Percentiles rank a stretch among this genome's conserved stretches.
Conservation (phyloP, 2,329 filamentous ascomycete genomes). For the Alternaria novae-zelandiae region DNA sequence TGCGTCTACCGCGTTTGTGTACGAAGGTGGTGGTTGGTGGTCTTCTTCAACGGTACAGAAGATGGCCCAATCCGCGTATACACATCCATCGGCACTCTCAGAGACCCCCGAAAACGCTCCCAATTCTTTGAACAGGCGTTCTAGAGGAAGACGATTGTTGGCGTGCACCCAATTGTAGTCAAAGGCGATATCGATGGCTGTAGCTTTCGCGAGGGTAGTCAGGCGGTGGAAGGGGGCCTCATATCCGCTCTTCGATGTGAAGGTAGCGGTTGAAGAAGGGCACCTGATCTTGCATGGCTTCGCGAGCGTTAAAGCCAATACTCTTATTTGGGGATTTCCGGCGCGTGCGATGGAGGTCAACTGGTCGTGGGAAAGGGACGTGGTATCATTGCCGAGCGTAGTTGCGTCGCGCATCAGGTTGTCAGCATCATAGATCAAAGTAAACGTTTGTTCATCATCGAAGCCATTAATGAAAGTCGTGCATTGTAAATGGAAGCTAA, state of each 20-base stretch:
- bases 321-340: conserved; percentile 16
- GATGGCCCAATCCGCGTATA: conserved; percentile 7
- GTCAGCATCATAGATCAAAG: conserved; percentile 25
- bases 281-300: conserved; percentile 17
- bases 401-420: conserved; percentile 17
- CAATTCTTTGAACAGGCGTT: conserved; percentile 11
- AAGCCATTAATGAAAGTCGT: conserved; percentile 10
- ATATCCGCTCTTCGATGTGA: conserved; percentile 7
- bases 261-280: background rate
- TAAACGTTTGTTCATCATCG: conserved; percentile 16
- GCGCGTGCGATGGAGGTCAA: conserved; percentile 15
- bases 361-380: conserved; percentile 1
- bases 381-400: conserved; percentile 3
- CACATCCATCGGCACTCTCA: conserved; percentile 1
- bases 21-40: conserved; percentile 14
- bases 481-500: conserved; percentile 18
- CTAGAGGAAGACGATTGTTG: conserved; percentile 9
- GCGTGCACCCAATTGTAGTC: conserved; percentile 26
- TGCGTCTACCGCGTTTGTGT: background rate
- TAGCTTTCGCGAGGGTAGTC: conserved; percentile 17
- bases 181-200: conserved; percentile 16
- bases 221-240: conserved; percentile 11
- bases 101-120: conserved; percentile 15
- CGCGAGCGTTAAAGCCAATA: conserved; percentile 7
- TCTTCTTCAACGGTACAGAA: conserved; percentile 11